phyloP scores from a whole-genome alignment of 371 early-diverging fungal species.

The Globomyces sp. region DNA sequence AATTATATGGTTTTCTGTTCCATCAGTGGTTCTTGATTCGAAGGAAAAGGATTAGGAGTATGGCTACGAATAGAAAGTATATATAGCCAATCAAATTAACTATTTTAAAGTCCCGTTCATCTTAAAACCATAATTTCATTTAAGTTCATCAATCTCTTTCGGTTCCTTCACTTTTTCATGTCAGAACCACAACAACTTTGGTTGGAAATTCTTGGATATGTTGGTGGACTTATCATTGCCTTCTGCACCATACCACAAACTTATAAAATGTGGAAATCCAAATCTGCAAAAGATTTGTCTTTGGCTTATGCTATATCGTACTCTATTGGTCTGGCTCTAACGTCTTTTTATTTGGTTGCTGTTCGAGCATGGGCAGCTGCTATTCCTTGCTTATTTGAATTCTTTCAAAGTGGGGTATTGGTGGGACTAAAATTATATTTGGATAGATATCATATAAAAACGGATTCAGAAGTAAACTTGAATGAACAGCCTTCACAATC shows the following conservation, averaged over 20 bases:
- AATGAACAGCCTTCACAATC: no score
- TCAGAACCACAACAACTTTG: no score
- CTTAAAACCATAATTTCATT: no score
- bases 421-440: conserved; percentile 1
- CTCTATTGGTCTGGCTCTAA: conserved; percentile 1
- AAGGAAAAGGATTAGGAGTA: no score
- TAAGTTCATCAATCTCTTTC: no score
- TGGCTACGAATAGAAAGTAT: no score
- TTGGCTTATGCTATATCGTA: not conserved
- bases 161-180: no score
- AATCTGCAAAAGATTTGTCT: conserved; percentile 8
- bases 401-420: not conserved
- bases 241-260: conserved; percentile 10
- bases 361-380: conserved; percentile 6
- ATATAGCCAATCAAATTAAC: no score
- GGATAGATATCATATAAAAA: not conserved
- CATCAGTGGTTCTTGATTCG: no score
- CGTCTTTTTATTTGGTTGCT: conserved; percentile 1
- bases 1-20: no score
- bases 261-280: conserved; percentile 12
- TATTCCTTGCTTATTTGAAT: conserved; percentile 8
- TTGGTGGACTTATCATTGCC: not conserved
- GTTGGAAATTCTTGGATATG: conserved; percentile 1
- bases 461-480: not conserved
- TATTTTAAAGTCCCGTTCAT: no score